Evolutionary conservation across 2,329 filamentous ascomycete species (phyloP), one percentile per base, ranked within the genome.

Genomic region (Ophiostoma tasmaniense): DNA sequence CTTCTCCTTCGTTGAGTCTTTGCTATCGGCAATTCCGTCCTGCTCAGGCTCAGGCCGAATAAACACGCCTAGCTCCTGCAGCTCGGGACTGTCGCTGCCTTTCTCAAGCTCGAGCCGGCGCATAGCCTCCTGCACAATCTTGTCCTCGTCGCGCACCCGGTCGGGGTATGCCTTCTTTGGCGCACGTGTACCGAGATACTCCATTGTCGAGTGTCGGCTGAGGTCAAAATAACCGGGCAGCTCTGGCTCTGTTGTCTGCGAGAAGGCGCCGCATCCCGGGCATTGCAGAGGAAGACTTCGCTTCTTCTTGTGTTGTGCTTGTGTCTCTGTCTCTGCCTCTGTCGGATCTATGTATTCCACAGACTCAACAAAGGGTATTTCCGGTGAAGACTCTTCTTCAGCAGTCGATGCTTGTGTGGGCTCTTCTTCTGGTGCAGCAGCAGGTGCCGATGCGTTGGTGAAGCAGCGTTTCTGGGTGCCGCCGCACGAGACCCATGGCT

Each of bases 201-300:
- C 79, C 72, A 76, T 80, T 3, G 88, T 82, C 1, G 81, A 79
- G 73, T 80, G 86, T 71, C 84, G 83, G 45, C 75, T 76, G 35
- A 84, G 69, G 70, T 84, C 80, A 74, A 83, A 90, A 76, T 84
- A 89, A 3, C 88, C 90, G 6, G 88, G 79, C 70, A 83, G 78
- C 35, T 82, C 76, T 0, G 83, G 76, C 22, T 84, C 76, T 0
- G 76, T 75, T 0, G 82, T 86, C 75, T 90, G 88, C 64, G 86
- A 81, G 73, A 89, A 81, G 17, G 88, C 87, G 62, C 88, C 88
- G 75, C 88, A 90, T 45, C 88, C 88, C 14, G 82, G 81, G 73
- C 88, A 90, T 72, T 84, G 85, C 13, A 81, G 73, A 0, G 88
- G 87, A 1, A 90, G 78, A 22, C 73, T 61, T 8, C 59, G 25